Conservation (phyloP, 139 green algal genomes). For the Chlorella ohadii region DNA sequence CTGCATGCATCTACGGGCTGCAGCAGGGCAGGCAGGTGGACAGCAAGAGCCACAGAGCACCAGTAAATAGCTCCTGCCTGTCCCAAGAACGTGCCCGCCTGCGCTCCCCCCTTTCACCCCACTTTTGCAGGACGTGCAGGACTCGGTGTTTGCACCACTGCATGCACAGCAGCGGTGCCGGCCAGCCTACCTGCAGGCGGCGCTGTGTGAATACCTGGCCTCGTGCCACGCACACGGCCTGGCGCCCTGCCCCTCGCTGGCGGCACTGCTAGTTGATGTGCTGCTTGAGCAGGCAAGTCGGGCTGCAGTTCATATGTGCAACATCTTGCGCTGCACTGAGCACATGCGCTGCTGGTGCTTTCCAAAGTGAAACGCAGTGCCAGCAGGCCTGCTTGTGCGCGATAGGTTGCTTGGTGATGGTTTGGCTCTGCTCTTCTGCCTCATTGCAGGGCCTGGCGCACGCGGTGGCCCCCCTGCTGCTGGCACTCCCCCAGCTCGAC, state of each 20-base stretch:
- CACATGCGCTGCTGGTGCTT: no score
- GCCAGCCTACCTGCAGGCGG: conserved; percentile 21
- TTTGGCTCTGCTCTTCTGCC: no score
- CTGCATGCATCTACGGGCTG: no score
- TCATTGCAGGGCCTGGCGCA: conserved; percentile 8
- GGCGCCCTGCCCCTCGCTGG: background rate
- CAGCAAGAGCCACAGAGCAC: no score
- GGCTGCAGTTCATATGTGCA: background rate
- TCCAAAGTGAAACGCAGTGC: no score
- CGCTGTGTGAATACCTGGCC: conserved; percentile 22
- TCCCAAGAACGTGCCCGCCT: no score
- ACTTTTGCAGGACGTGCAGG: conserved; percentile 1
- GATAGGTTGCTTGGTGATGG: no score
- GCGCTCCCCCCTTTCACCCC: background rate
- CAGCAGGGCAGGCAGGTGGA: no score
- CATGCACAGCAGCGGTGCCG: background rate
- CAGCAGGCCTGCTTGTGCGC: no score
- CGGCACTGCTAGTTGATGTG: background rate
- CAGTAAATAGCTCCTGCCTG: no score
- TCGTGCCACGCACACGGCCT: conserved; percentile 15
- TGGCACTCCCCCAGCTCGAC: conserved; percentile 17
- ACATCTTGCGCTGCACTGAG: no score
- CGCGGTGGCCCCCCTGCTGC: conserved; percentile 26
- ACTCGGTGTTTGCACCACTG: background rate
- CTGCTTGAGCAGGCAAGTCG: conserved; percentile 24